Percentiles rank a stretch among this genome's conserved stretches.
These are phyloP conservation scores for Colletotrichum theobromicola DNA, from an alignment of 2,329 filamentous ascomycete genomes.

Conservation along the genomic window DNA sequence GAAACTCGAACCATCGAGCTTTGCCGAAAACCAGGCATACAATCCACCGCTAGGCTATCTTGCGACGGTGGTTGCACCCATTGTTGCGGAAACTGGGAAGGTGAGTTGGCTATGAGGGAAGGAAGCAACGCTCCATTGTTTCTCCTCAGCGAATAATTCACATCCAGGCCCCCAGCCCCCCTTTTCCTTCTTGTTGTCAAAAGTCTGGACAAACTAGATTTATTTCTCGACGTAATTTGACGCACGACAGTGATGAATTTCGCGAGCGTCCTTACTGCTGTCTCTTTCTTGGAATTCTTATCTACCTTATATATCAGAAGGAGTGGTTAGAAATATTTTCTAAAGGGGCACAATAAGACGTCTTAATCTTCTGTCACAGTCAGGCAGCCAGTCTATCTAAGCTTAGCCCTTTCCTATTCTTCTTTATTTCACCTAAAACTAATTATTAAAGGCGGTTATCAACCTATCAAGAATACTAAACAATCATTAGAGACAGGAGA, in stretches of 20 bases:
- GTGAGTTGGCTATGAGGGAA: not conserved
- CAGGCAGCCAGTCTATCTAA: not conserved
- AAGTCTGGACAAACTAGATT: not conserved
- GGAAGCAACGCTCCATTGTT: not conserved
- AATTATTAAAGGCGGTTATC: not conserved
- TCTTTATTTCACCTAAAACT: rapidly evolving
- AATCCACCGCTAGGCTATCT: not conserved
- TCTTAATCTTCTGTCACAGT: no score
- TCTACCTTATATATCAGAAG: not conserved
- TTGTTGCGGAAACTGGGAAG: not conserved
- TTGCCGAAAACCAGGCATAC: not conserved
- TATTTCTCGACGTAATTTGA: rapidly evolving
- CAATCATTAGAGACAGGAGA: not conserved
- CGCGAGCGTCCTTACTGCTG: rapidly evolving
- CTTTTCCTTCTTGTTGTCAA: not conserved
- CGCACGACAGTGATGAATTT: not conserved
- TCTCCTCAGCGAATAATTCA: not conserved
- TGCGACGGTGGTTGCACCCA: not conserved
- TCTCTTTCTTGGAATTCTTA: not conserved
- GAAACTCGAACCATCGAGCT: not conserved
- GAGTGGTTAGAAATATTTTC: not conserved
- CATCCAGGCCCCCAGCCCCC: not conserved
- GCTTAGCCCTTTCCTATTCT: rapidly evolving
- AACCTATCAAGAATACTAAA: not conserved
- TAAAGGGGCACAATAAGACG: not conserved